Conservation (phyloP, 2,329 filamentous ascomycete genomes). For the Cercospora citrullina region DNA sequence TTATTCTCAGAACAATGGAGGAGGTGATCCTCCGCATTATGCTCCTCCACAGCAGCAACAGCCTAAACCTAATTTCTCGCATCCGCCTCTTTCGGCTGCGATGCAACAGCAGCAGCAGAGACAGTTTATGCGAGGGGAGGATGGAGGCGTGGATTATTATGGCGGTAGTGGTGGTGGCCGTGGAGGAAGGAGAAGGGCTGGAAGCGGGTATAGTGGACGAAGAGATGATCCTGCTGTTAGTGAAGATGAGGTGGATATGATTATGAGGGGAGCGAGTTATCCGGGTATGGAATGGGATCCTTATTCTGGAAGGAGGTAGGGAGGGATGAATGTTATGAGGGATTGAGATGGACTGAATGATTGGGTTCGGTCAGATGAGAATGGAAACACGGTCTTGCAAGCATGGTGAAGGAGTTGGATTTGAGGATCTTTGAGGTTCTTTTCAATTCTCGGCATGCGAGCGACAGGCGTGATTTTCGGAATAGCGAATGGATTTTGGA, state of each 20-base stretch:
- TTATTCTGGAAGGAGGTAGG: conserved; percentile 8
- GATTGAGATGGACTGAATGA: background rate
- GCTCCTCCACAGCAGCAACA: conserved; percentile 4
- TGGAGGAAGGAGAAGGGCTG: conserved; percentile 15
- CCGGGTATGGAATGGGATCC: conserved; percentile 66
- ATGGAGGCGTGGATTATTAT: conserved; percentile 8
- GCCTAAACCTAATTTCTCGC: conserved; percentile 6
- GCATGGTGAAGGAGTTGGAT: background rate
- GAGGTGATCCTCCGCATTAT: background rate
- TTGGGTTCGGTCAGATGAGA: background rate
- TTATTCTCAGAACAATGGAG: background rate
- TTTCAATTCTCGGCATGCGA: background rate
- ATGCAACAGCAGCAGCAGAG: conserved; percentile 12
- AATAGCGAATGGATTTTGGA: background rate
- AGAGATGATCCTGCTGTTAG: conserved; percentile 33
- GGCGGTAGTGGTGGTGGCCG: background rate
- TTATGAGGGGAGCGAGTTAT: conserved; percentile 67
- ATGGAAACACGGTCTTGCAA: background rate
- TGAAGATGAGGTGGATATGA: conserved; percentile 29
- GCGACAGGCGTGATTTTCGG: background rate
- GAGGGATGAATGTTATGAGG: background rate
- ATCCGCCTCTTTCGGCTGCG: conserved; percentile 7
- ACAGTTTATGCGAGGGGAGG: conserved; percentile 7
- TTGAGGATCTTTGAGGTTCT: background rate
- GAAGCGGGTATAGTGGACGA: conserved; percentile 30